phyloP scores from a whole-genome alignment of 495 filamentous ascomycete species.

The Penicillium turbatum region DNA sequence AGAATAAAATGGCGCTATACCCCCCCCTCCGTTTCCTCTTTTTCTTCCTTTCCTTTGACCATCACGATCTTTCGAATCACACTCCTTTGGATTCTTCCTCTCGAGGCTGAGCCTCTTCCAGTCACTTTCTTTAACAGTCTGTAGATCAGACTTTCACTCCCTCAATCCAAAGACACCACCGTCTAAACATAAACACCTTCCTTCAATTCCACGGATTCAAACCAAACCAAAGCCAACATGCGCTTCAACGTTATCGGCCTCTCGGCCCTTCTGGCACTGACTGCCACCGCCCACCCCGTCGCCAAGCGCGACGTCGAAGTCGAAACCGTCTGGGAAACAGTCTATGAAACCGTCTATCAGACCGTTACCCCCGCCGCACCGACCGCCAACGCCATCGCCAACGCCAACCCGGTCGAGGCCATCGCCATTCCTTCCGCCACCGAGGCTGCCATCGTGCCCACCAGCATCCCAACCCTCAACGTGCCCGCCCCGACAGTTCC shows the following conservation, averaged over 20 bases:
- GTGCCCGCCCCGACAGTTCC: background rate
- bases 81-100: slow-evolving; percentile 6
- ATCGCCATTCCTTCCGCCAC: slow-evolving; percentile 1
- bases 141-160: slow-evolving; percentile 6
- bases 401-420: background rate
- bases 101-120: slow-evolving; percentile 3
- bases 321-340: slow-evolving; percentile 2
- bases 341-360: slow-evolving; percentile 7
- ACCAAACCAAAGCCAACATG: slow-evolving; percentile 2
- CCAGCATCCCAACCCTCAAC: background rate
- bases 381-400: background rate
- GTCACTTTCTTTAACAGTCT: slow-evolving; percentile 7
- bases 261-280: slow-evolving; percentile 2
- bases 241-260: slow-evolving; percentile 3
- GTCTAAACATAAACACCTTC: background rate
- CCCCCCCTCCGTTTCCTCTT: background rate
- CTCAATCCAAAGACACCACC: background rate
- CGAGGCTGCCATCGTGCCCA: background rate
- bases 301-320: background rate
- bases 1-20: slow-evolving; percentile 6
- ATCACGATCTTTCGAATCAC: slow-evolving; percentile 8
- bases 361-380: background rate
- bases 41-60: background rate
- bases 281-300: slow-evolving; percentile 4
- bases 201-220: background rate